Conservation (phyloP, 805 yeast species). For the Zygosaccharomyces gambellarensis region DNA sequence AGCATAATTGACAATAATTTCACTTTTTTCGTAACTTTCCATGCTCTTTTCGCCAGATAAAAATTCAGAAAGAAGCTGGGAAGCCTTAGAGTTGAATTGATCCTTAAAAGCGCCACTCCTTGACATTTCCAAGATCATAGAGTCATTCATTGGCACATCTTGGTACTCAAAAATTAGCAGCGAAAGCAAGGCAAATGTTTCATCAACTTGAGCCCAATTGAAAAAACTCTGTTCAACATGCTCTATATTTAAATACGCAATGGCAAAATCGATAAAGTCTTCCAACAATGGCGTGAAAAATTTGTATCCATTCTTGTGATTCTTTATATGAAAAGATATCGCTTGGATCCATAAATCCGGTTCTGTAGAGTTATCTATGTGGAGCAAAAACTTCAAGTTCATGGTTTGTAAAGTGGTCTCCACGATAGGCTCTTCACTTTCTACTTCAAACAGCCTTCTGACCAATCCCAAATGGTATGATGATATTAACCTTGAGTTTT, state of each 20-base stretch:
- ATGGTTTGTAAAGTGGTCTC: constrained; percentile 49
- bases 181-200: constrained; percentile 23
- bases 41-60: constrained; percentile 14
- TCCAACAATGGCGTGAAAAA: constrained; percentile 34
- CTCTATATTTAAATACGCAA: constrained; percentile 34
- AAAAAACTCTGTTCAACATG: constrained; percentile 1
- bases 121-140: constrained; percentile 31
- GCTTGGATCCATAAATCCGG: constrained; percentile 31
- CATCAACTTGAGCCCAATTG: constrained; percentile 7
- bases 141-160: constrained; percentile 10
- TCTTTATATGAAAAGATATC: constrained; percentile 38
- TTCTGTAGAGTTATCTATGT: constrained; percentile 32
- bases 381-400: constrained; percentile 43
- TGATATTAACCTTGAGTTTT: constrained; percentile 17
- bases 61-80: constrained; percentile 27
- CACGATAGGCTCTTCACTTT: constrained; percentile 50
- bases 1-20: constrained; percentile 19
- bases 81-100: constrained; percentile 14
- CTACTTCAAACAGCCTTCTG: constrained; percentile 35
- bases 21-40: constrained; percentile 23
- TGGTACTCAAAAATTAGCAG: constrained; percentile 23
- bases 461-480: constrained; percentile 30
- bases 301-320: constrained; percentile 22
- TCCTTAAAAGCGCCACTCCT: constrained; percentile 14
- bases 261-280: constrained; percentile 38